Percentiles rank a stretch among this genome's conserved stretches.
phyloP scores from a whole-genome alignment of 768 basidiomycete species.

The Tremella mesenterica region DNA sequence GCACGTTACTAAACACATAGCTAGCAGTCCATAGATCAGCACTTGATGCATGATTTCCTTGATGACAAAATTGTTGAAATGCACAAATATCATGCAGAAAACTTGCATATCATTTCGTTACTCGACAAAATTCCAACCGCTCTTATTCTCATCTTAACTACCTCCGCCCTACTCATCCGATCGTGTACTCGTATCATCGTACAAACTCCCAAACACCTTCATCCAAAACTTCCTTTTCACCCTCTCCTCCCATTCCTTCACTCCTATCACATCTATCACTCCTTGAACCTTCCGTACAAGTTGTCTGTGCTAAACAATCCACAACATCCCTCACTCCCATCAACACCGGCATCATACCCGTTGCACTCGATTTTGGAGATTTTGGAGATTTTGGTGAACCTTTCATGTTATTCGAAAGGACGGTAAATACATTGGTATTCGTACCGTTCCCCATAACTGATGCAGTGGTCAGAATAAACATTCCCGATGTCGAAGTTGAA shows the following conservation, averaged over 20 bases:
- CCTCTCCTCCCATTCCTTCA: neutral
- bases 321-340: too few relatives aligned
- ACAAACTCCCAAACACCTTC: neutral
- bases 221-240: neutral
- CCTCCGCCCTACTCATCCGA: too few relatives aligned
- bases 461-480: conserved; percentile 6
- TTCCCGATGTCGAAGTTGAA: too few relatives aligned
- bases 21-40: too few relatives aligned
- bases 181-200: neutral
- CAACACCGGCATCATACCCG: neutral
- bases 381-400: neutral
- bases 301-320: too few relatives aligned
- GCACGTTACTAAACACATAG: too few relatives aligned
- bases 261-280: neutral
- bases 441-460: neutral
- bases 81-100: too few relatives aligned
- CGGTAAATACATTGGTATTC: neutral
- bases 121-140: too few relatives aligned
- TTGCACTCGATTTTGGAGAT: neutral
- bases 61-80: too few relatives aligned
- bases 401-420: neutral
- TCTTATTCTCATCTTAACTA: too few relatives aligned
- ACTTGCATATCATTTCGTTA: too few relatives aligned
- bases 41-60: too few relatives aligned
- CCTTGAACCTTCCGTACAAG: neutral